Evolutionary conservation across 257 asterid species (phyloP).

Genomic region (Nicotiana sylvestris): DNA sequence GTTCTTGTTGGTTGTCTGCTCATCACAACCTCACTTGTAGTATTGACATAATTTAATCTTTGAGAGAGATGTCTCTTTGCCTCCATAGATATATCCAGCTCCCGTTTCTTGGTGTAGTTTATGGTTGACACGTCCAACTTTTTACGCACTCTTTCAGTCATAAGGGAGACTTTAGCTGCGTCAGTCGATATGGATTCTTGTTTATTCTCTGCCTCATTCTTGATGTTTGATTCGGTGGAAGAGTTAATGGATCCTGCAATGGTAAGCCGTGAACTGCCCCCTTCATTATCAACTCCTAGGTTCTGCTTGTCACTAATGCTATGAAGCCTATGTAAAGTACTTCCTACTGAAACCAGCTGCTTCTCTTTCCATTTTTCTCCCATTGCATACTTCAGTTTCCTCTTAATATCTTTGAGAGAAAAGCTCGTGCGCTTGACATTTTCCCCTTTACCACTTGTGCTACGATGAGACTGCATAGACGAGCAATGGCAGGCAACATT

Average conservation of each 20-base stretch:
- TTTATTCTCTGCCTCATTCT: conserved; percentile 16
- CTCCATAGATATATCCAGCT: conserved; percentile 54
- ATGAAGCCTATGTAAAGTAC: conserved; percentile 8
- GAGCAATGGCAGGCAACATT: conserved; percentile 47
- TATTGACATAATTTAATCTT: conserved; percentile 33
- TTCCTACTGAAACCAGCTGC: conserved; percentile 10
- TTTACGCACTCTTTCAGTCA: conserved; percentile 16
- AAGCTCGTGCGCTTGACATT: conserved; percentile 31
- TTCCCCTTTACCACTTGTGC: conserved; percentile 18
- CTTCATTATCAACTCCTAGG: neutral
- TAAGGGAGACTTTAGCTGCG: conserved; percentile 21
- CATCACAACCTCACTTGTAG: conserved; percentile 13
- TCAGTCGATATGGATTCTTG: conserved; percentile 8
- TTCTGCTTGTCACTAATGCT: neutral
- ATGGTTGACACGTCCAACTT: conserved; percentile 32
- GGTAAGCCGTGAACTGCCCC: neutral
- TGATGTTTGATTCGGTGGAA: conserved; percentile 18
- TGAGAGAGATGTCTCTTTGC: conserved; percentile 77
- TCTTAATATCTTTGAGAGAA: conserved; percentile 55
- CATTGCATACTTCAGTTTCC: conserved; percentile 48
- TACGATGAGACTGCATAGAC: conserved; percentile 30
- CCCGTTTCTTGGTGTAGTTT: conserved; percentile 25
- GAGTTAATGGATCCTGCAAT: conserved; percentile 15
- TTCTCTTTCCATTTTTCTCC: conserved; percentile 32
- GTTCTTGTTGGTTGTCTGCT: conserved; percentile 41